Evolutionary conservation across 768 basidiomycete genomes (phyloP).

Genomic region (Termitomyces heimii): DNA sequence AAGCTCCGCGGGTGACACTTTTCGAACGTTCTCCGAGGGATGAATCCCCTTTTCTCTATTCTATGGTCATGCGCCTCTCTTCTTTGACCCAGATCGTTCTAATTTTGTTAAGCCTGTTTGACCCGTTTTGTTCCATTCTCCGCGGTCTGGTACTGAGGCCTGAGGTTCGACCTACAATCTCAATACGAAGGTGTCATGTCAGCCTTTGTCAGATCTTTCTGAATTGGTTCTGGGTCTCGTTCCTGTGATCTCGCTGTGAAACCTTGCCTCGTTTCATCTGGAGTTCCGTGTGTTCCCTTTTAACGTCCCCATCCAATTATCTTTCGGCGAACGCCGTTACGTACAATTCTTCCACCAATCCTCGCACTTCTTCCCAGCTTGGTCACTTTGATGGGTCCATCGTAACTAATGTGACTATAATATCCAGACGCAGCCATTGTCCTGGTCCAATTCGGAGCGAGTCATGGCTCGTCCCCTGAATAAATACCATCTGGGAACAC

Average conservation of each 20-base stretch:
- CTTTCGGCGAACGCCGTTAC: slow-evolving; percentile 8
- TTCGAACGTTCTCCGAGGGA: not conserved
- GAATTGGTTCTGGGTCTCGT: not conserved
- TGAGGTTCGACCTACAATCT: not conserved
- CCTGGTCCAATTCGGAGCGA: not conserved
- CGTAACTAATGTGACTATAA: not conserved
- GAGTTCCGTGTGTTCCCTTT: slow-evolving; percentile 4
- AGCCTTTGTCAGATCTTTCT: not conserved
- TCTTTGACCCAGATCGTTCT: not conserved
- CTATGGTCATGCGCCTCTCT: not conserved
- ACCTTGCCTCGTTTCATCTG: not conserved
- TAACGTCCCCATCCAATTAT: not conserved
- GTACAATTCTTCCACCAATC: slow-evolving; percentile 7
- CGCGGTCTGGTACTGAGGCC: not conserved
- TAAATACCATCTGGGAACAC: slow-evolving; percentile 13
- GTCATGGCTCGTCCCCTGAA: not conserved
- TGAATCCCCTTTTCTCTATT: not conserved
- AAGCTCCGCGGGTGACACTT: slow-evolving; percentile 4
- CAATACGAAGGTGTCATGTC: not conserved
- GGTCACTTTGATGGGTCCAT: not conserved
- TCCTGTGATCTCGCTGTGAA: slow-evolving; percentile 1
- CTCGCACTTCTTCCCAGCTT: not conserved
- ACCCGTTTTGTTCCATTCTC: not conserved
- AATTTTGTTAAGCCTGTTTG: not conserved
- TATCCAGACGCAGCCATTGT: not conserved